Percentiles rank a stretch among this genome's conserved stretches.
Evolutionary conservation across 129 eudicot species (phyloP).

Genomic region (Centaurea solstitialis): DNA sequence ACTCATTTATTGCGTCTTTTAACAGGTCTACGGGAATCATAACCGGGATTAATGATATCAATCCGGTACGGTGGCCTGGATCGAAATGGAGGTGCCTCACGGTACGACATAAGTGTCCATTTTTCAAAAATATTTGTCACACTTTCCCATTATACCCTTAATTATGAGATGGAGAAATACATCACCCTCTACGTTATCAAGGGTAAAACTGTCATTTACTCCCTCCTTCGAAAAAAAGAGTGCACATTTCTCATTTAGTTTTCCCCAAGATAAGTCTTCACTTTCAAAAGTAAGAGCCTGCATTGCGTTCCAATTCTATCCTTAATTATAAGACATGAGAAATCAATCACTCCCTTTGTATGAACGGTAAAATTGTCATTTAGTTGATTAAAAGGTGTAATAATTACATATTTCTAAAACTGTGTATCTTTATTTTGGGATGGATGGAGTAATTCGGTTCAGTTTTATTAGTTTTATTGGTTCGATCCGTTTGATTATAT

Average conservation of each 20-base stretch:
- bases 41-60: constrained; percentile 58
- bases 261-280: background rate
- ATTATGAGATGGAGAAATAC: background rate
- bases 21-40: constrained; percentile 74
- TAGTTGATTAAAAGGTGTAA: background rate
- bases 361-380: background rate
- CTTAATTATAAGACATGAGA: background rate
- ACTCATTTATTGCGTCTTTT: background rate
- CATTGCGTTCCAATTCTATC: background rate
- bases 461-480: background rate
- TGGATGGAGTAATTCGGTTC: no score
- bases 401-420: background rate
- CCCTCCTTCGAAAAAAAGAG: background rate
- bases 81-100: constrained; percentile 91
- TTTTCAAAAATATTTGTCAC: no score
- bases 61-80: constrained; percentile 86
- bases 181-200: background rate
- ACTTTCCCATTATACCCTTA: background rate
- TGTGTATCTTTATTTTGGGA: background rate
- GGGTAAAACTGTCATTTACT: background rate
- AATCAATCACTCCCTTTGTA: background rate
- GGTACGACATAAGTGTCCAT: constrained; percentile 40
- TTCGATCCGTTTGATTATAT: background rate
- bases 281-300: background rate
- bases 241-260: background rate